Percentiles rank a stretch among this genome's conserved stretches.
phyloP scores from a whole-genome alignment of 306 rosid genomes.

The Quercus gilva region DNA sequence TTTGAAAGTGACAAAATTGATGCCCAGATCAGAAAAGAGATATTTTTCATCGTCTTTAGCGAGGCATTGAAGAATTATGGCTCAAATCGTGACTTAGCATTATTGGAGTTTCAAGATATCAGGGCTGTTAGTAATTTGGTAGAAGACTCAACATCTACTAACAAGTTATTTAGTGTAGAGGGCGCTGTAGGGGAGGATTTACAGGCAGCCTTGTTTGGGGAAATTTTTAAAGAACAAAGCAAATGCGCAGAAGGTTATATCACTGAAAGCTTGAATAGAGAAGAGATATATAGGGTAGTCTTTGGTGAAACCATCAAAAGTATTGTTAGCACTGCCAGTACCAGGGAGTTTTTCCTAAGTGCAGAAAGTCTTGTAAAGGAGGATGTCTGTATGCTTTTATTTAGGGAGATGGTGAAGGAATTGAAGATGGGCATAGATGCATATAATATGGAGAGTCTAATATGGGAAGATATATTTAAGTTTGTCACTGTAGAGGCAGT shows the following conservation, averaged over 20 bases:
- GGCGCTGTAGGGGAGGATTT: constrained; percentile 39
- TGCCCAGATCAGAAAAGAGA: constrained; percentile 44
- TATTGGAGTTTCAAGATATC: background rate
- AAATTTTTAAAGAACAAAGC: constrained; percentile 40
- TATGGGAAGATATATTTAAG: constrained; percentile 39
- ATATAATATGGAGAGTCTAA: constrained; percentile 27
- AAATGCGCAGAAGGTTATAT: constrained; percentile 24
- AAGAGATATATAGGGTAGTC: constrained; percentile 35
- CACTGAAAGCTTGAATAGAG: constrained; percentile 25
- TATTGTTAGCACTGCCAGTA: constrained; percentile 8
- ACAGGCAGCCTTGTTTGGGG: constrained; percentile 22
- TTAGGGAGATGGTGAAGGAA: constrained; percentile 38
- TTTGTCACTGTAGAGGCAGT: constrained; percentile 37
- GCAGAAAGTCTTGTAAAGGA: constrained; percentile 35
- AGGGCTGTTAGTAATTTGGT: constrained; percentile 14
- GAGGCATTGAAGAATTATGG: constrained; percentile 29
- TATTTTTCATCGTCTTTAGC: constrained; percentile 26
- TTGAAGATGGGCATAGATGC: constrained; percentile 41
- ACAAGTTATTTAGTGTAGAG: constrained; percentile 21
- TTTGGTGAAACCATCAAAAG: constrained; percentile 36
- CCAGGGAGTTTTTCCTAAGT: background rate
- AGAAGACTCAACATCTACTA: background rate
- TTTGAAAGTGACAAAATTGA: constrained; percentile 33
- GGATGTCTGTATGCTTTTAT: constrained; percentile 44
- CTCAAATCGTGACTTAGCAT: constrained; percentile 16